Conservation (phyloP, 116 monocot genomes). For the Trichopus zeylanicus region DNA sequence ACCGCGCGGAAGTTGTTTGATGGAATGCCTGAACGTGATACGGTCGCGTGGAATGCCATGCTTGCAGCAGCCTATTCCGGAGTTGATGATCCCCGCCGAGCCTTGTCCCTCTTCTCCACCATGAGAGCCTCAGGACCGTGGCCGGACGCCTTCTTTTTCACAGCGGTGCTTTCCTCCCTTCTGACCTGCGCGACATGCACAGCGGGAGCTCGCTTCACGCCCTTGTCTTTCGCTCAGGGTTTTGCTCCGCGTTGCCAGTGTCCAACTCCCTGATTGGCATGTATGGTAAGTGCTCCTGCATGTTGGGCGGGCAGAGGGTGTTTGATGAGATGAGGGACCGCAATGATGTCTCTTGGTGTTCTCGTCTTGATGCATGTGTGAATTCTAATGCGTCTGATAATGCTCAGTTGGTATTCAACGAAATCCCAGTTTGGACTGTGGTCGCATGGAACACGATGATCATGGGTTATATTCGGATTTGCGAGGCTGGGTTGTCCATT, state of each 20-base stretch:
- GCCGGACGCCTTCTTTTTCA: slow-evolving; percentile 52
- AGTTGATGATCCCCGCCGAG: slow-evolving; percentile 11
- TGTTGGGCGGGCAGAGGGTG: slow-evolving; percentile 17
- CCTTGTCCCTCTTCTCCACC: slow-evolving; percentile 45
- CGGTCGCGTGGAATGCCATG: slow-evolving; percentile 73
- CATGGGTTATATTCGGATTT: slow-evolving; percentile 20
- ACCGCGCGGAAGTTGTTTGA: slow-evolving; percentile 57
- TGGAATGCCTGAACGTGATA: slow-evolving; percentile 49
- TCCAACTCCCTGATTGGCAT: slow-evolving; percentile 55
- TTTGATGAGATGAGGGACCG: slow-evolving; percentile 32
- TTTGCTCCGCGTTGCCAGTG: slow-evolving; percentile 31
- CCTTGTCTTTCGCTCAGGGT: slow-evolving; percentile 25
- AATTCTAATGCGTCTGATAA: not conserved
- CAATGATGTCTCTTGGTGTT: slow-evolving; percentile 63
- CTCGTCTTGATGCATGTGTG: slow-evolving; percentile 36
- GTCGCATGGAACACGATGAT: slow-evolving; percentile 65
- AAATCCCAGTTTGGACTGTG: slow-evolving; percentile 29
- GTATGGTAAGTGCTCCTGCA: slow-evolving; percentile 45
- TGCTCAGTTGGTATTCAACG: slow-evolving; percentile 25
- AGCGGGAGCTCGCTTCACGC: slow-evolving; percentile 43
- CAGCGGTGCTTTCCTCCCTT: slow-evolving; percentile 32
- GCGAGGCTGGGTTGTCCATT: slow-evolving; percentile 8
- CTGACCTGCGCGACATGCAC: slow-evolving; percentile 13
- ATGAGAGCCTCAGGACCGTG: slow-evolving; percentile 17
- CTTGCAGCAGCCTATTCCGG: slow-evolving; percentile 44